phyloP scores from a whole-genome alignment of 2,329 filamentous ascomycete genomes.

The Fusarium sp. region DNA sequence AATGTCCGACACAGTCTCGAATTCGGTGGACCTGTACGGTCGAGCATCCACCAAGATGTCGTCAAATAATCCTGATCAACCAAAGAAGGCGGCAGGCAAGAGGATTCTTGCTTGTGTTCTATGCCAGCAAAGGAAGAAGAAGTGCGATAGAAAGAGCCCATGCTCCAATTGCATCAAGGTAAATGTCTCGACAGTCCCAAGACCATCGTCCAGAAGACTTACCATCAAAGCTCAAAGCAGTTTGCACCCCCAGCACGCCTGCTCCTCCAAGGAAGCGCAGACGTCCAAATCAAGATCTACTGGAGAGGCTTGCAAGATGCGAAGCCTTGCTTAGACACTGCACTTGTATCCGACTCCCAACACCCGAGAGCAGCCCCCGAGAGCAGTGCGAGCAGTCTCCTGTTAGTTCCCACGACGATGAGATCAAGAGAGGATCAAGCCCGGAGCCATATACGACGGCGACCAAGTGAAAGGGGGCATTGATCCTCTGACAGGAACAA shows the following conservation, averaged over 20 bases:
- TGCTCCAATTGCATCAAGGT: constrained; percentile 48
- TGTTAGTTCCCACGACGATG: constrained; percentile 14
- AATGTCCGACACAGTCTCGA: constrained; percentile 26
- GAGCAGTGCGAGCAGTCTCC: constrained; percentile 26
- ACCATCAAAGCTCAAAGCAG: constrained; percentile 36
- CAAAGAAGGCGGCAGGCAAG: constrained; percentile 26
- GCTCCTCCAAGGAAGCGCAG: constrained; percentile 47
- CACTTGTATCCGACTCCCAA: constrained; percentile 36
- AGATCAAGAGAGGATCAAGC: constrained; percentile 19
- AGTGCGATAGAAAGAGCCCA: constrained; percentile 48
- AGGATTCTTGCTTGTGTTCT: constrained; percentile 44
- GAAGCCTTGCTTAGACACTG: constrained; percentile 44
- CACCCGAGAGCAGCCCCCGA: constrained; percentile 23
- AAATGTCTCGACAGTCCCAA: background rate
- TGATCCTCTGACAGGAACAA: background rate
- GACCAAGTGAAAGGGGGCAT: background rate
- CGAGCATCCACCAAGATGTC: constrained; percentile 20
- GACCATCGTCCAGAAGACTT: background rate
- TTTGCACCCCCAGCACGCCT: constrained; percentile 45
- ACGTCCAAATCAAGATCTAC: constrained; percentile 45
- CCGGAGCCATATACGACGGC: background rate
- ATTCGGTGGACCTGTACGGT: constrained; percentile 3
- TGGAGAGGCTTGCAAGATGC: constrained; percentile 42
- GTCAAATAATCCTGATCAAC: constrained; percentile 14
- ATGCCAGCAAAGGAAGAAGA: constrained; percentile 51